Conservation (phyloP, 208 protist genomes). For the Trypanosoma vivax region DNA sequence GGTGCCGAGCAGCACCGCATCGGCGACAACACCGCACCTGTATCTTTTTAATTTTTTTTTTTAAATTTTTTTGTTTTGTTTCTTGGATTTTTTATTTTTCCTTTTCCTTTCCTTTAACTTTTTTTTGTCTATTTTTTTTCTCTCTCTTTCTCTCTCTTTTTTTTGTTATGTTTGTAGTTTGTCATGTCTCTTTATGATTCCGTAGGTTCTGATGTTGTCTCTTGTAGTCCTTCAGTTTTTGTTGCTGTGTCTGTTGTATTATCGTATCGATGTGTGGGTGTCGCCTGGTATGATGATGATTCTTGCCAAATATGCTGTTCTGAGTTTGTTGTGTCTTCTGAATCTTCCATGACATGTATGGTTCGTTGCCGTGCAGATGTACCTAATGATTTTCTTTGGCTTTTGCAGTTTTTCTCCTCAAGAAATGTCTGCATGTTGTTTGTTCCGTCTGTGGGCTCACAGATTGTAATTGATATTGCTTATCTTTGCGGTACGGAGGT, state of each 20-base stretch:
- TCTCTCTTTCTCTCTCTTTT: slow-evolving; percentile 18
- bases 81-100: slow-evolving; percentile 8
- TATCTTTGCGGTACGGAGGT: slow-evolving; percentile 12
- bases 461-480: slow-evolving; percentile 20
- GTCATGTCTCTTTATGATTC: background rate
- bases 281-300: slow-evolving; percentile 34
- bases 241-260: slow-evolving; percentile 28
- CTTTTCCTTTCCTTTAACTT: slow-evolving; percentile 1
- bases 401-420: slow-evolving; percentile 13
- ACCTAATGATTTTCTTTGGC: slow-evolving; percentile 20
- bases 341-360: slow-evolving; percentile 1
- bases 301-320: slow-evolving; percentile 27
- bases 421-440: slow-evolving; percentile 1
- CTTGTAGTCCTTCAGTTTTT: slow-evolving; percentile 17
- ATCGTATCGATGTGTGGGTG: slow-evolving; percentile 21
- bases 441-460: slow-evolving; percentile 17
- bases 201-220: slow-evolving; percentile 1
- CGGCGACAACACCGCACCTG: slow-evolving; percentile 15
- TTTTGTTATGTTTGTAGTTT: no score
- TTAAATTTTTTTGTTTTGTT: background rate
- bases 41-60: slow-evolving; percentile 12
- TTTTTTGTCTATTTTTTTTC: slow-evolving; percentile 1
- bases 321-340: slow-evolving; percentile 18
- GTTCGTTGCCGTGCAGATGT: slow-evolving; percentile 19
- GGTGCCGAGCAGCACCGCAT: slow-evolving; percentile 15